phyloP scores from a whole-genome alignment of 192 early-diverging fungal genomes.

The Linnemannia elongata region DNA sequence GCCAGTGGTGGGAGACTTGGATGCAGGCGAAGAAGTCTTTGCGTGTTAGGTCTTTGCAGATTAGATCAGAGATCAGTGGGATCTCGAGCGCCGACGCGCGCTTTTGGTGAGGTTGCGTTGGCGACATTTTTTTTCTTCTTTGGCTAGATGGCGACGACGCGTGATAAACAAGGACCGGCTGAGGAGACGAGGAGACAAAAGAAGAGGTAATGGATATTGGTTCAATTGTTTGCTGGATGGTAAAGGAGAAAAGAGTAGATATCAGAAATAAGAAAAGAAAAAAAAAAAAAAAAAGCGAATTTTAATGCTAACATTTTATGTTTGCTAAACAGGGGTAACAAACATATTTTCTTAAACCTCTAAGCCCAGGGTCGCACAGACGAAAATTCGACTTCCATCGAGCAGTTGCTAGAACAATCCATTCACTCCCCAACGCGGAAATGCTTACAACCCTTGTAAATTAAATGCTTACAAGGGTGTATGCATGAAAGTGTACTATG shows the following conservation, averaged over 20 bases:
- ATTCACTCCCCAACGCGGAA: not conserved
- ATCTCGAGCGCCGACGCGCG: not conserved
- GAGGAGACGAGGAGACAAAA: not conserved
- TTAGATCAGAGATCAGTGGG: not conserved
- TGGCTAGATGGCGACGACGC: not conserved
- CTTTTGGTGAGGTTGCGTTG: not conserved
- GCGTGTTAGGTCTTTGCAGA: not conserved
- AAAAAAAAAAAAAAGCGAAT: not conserved
- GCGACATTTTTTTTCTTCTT: not conserved
- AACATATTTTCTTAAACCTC: not conserved
- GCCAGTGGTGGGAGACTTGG: not conserved
- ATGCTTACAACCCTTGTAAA: too few relatives aligned
- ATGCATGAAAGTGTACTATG: too few relatives aligned
- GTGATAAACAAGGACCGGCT: not conserved
- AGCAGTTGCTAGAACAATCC: not conserved
- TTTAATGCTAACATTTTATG: not conserved
- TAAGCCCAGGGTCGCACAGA: not conserved
- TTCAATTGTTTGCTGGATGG: not conserved
- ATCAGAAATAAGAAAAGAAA: not conserved
- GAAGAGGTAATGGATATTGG: not conserved
- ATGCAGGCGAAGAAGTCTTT: not conserved
- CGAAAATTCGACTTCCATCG: not conserved
- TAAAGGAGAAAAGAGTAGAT: not conserved
- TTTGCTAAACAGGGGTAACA: too few relatives aligned
- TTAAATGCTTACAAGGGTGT: too few relatives aligned